Conservation (phyloP, 495 filamentous ascomycete species). For the Penicillium canescens region DNA sequence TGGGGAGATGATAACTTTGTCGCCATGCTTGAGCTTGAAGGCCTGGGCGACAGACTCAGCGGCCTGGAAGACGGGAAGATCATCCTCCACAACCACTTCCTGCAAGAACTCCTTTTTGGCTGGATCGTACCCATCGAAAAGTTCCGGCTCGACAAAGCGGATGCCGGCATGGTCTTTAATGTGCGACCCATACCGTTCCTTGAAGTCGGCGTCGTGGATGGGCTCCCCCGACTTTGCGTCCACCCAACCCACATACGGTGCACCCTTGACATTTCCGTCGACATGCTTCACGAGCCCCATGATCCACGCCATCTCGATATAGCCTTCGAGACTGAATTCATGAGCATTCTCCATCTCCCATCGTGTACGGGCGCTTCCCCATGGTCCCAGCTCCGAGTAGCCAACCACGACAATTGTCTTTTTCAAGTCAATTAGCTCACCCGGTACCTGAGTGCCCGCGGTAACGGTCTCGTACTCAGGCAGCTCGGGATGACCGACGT, state of each 20-base stretch:
- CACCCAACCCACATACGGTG: conserved; percentile 91
- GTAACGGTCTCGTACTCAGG: conserved; percentile 74
- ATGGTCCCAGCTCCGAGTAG: conserved; percentile 89
- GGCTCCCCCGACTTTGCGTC: conserved; percentile 87
- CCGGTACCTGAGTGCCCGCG: conserved; percentile 74
- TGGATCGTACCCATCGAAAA: conserved; percentile 91
- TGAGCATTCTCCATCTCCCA: conserved; percentile 98
- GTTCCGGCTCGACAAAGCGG: conserved; percentile 89
- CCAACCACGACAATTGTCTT: conserved; percentile 92
- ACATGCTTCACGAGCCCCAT: conserved; percentile 97
- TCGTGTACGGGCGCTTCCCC: conserved; percentile 91
- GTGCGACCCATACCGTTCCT: conserved; percentile 86
- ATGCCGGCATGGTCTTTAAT: conserved; percentile 94
- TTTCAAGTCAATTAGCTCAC: conserved; percentile 93
- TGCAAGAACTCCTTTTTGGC: conserved; percentile 94
- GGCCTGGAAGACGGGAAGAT: conserved; percentile 88
- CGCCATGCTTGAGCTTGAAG: conserved; percentile 88
- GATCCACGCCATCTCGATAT: conserved; percentile 97
- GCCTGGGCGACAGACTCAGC: conserved; percentile 91
- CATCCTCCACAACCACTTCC: conserved; percentile 89
- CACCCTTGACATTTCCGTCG: conserved; percentile 89
- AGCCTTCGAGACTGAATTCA: conserved; percentile 90
- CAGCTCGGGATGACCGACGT: conserved; percentile 80
- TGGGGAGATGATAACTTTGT: conserved; percentile 91
- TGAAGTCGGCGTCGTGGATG: conserved; percentile 92